A percentile compares a stretch with the other conserved stretches of the same genome.
These are phyloP conservation scores for Gossypium schwendimanii DNA, from an alignment of 441 rosid species.

Conservation along the genomic window DNA sequence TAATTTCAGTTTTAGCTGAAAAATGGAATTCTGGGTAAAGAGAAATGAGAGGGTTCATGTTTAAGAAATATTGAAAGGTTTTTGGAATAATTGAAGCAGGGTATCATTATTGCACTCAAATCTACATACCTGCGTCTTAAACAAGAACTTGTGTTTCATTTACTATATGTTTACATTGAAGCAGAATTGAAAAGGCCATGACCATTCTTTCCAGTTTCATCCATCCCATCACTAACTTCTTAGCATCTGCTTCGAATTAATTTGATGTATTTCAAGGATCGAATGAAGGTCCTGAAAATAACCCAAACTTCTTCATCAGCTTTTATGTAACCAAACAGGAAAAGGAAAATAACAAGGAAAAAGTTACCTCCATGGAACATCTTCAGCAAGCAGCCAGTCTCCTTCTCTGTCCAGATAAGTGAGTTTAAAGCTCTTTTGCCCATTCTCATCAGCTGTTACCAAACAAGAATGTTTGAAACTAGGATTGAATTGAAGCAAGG, in stretches of 20 bases:
- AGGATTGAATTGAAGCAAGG: neutral
- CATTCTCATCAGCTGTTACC: neutral
- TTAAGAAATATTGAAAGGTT: too few relatives aligned
- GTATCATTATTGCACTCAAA: too few relatives aligned
- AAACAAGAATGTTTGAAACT: neutral
- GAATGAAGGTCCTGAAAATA: slow-evolving; percentile 5
- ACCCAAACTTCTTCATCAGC: neutral
- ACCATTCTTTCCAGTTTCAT: neutral
- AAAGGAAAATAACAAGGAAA: neutral
- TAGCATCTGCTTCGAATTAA: neutral
- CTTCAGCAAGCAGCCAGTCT: slow-evolving; percentile 12
- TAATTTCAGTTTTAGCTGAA: too few relatives aligned
- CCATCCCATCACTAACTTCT: neutral
- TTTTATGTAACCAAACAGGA: neutral
- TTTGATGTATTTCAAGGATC: slow-evolving; percentile 7
- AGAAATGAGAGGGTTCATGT: too few relatives aligned
- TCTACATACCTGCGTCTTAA: too few relatives aligned
- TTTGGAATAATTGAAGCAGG: too few relatives aligned
- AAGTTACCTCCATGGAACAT: slow-evolving; percentile 10
- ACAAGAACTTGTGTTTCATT: too few relatives aligned
- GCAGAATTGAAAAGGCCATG: too few relatives aligned
- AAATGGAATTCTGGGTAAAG: too few relatives aligned
- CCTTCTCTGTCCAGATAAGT: slow-evolving; percentile 8
- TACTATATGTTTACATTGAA: too few relatives aligned
- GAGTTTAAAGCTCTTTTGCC: slow-evolving; percentile 7